Evolutionary conservation across 1,139 yeast species (phyloP).

Genomic region (Kluyveromyces sp.): DNA sequence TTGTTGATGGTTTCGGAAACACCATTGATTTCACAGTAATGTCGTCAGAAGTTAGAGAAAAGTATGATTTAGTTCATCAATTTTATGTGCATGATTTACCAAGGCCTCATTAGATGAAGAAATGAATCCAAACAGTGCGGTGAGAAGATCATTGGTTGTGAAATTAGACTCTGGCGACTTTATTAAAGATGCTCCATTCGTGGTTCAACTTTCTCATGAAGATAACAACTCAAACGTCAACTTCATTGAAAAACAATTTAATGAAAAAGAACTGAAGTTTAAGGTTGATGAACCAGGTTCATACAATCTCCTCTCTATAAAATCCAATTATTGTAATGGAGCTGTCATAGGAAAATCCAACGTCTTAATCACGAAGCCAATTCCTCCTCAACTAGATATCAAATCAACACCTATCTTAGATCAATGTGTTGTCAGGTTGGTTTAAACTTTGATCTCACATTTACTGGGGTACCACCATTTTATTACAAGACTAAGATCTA

Average conservation of each 20-base stretch:
- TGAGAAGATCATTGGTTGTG: constrained; percentile 38
- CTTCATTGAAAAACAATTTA: constrained; percentile 34
- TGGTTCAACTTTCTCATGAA: constrained; percentile 35
- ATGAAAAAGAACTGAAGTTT: constrained; percentile 23
- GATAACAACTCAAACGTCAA: constrained; percentile 30
- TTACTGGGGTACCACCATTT: constrained; percentile 80
- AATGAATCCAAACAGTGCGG: constrained; percentile 34
- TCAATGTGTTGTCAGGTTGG: constrained; percentile 87
- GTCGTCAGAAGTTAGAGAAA: constrained; percentile 10
- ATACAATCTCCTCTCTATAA: constrained; percentile 46
- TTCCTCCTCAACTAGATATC: constrained; percentile 48
- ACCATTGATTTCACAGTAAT: constrained; percentile 42
- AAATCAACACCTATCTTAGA: constrained; percentile 59
- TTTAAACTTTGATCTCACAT: constrained; percentile 55
- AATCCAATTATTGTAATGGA: constrained; percentile 61
- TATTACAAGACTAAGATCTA: constrained; percentile 55
- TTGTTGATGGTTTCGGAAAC: constrained; percentile 74
- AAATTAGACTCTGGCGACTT: constrained; percentile 24
- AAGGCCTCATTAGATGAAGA: constrained; percentile 35
- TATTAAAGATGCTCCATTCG: constrained; percentile 37
- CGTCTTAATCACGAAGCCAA: constrained; percentile 42
- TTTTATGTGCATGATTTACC: constrained; percentile 63
- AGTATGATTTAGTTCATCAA: constrained; percentile 43
- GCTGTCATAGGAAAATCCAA: constrained; percentile 41
- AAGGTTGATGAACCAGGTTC: constrained; percentile 51